Evolutionary conservation across 1,284 basidiomycete genomes (phyloP), one percentile per base, ranked within the genome.

Genomic region (Marasmius sp.): DNA sequence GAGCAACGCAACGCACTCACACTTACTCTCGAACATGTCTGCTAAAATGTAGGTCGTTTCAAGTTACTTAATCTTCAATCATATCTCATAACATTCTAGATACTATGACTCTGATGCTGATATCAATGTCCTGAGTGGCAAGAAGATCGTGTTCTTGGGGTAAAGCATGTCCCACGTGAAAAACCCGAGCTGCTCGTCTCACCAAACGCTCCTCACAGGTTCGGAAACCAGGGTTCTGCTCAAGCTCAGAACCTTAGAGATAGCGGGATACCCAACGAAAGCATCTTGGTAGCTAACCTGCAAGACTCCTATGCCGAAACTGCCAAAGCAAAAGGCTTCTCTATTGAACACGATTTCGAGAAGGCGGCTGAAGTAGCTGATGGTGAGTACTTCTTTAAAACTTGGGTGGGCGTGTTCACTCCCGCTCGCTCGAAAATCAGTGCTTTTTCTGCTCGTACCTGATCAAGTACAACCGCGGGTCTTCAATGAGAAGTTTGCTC

Each of bases 241-340:
- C 86, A 87, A 69, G 86, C 86, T 3, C 85, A 87, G 71, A 88
- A 88, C 65, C 67, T 87, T 60, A 79, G 86, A n/a, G 86, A 87
- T 64, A 79, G 82, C 57, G 86, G 86, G 6, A 82, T 87, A 59
- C 77, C 83, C 5, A 87, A 86, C 65, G 83, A 86, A 16, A 79
- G 76, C 48, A 87, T 88, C 64, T 62, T 87, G 61, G 77, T 88
- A 64, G 85, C 84, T 2, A 87, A 87, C 68, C 80, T 85, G 4
- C 73, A 77, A 10, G 86, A 88, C 68, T 72, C 79, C 16, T 87
- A 87, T 63, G 84, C 85, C 12, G 82, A 78, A 53, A 78, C 85
- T 66, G 85, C 86, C 0, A 83, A 77, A 67, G 75, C 79, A 2
- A 85, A 82, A 70, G 83, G 82, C 34, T 87, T 87, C 69, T 79